Base-by-base conservation (phyloP, 2,329 filamentous ascomycete species). In the Claviceps humidiphila region DNA sequence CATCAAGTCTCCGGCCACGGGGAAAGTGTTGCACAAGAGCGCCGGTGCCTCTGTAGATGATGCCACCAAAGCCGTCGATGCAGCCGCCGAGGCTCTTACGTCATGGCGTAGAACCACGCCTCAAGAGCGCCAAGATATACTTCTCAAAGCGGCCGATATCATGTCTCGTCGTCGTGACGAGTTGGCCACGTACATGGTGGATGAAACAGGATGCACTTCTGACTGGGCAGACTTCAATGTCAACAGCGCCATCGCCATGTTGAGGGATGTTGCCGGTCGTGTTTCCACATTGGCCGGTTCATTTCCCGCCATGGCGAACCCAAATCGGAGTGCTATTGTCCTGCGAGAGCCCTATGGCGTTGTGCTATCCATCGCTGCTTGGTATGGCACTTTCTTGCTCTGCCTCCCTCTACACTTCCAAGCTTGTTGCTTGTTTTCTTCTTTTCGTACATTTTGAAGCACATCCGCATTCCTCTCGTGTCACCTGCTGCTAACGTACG, bases 281-380 rank as follows among this genome's bases (percentile, higher is more conserved):
- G 67, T 76, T 22, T 58, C 61, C 9, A 63, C 65, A 9, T 49
- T 73, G 9, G 59, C 64, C 52, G 73, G 69, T 5, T 63, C 61
- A 6, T 66, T 73, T 30, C 68, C 72, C 9, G 47, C 59, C 8
- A 59, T 64, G 2, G 55, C 54, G 37, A 63, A 67, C 30, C 59
- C 65, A 2, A 56, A 58, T 34, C 58, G 61, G 30, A 72, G 55
- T 22, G 86, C 82, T 0, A 71, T 93, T 58, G 69, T 94, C 4
- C 68, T 83, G 57, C 84, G 82, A 62, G 85, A 90, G 66, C 87
- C 89, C 0, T 89, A 80, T 59, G 89, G 89, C 1, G 87, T 93
- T 7, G 75, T 90, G 16, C 70, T 94, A 34, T 82, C 80, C 2
- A 89, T 94, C 64, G 86, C 85, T 2, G 87, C 89, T 9, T 95